Conservation (phyloP, 2,329 filamentous ascomycete genomes). For the Diplodia intermedia region DNA sequence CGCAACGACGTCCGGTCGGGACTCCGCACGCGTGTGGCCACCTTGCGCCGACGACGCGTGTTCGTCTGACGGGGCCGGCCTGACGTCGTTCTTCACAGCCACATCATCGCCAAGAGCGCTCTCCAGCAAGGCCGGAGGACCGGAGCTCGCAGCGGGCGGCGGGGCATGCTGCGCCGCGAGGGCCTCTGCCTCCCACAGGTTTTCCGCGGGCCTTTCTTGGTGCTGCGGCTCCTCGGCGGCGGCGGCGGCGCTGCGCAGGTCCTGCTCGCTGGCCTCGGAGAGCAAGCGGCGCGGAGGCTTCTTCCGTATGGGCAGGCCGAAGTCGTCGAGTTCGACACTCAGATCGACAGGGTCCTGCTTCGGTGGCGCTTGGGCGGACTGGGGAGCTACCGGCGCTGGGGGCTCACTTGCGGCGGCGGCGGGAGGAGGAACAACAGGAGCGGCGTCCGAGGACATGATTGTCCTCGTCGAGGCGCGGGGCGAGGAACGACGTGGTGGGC, state of each 20-base stretch:
- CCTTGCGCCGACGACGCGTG: conserved; percentile 11
- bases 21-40: conserved; percentile 2
- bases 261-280: conserved; percentile 41
- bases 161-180: conserved; percentile 4
- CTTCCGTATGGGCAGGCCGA: conserved; percentile 68
- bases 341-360: conserved; percentile 21
- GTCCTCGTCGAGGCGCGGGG: conserved; percentile 6
- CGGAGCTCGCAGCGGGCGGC: background rate
- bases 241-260: conserved; percentile 34
- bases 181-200: conserved; percentile 13
- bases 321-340: conserved; percentile 68
- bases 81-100: conserved; percentile 17
- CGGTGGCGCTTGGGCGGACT: conserved; percentile 13
- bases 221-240: conserved; percentile 43
- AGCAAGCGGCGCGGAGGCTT: conserved; percentile 41
- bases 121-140: background rate
- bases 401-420: background rate
- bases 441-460: conserved; percentile 21
- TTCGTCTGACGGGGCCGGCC: conserved; percentile 4
- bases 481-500: background rate
- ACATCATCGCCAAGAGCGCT: background rate
- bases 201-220: conserved; percentile 35
- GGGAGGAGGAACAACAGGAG: background rate
- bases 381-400: conserved; percentile 18
- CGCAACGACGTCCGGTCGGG: conserved; percentile 10